A percentile compares a stretch with the other conserved stretches of the same genome.
These are phyloP conservation scores for Colletotrichum salicis DNA, from an alignment of 2,329 filamentous ascomycete species.

Conservation along the genomic window DNA sequence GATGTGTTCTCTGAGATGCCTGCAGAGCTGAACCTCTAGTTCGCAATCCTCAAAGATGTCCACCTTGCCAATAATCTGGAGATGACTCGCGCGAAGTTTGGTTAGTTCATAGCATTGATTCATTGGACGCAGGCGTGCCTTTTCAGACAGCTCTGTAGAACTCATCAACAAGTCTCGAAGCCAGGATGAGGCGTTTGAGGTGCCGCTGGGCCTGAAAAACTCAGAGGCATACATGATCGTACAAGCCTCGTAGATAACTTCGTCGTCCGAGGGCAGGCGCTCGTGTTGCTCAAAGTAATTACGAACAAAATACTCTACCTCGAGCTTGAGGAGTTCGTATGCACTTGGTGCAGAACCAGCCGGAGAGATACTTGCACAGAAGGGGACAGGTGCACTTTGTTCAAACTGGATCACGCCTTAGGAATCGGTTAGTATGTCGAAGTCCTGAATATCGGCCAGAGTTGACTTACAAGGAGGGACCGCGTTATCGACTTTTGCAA, in stretches of 20 bases:
- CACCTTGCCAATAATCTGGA: conserved; percentile 43
- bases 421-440: neutral
- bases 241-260: conserved; percentile 41
- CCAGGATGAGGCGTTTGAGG: conserved; percentile 38
- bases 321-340: conserved; percentile 50
- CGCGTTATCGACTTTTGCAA: conserved; percentile 52
- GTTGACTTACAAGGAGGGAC: conserved; percentile 51
- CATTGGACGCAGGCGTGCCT: conserved; percentile 40
- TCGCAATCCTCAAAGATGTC: conserved; percentile 43
- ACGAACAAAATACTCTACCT: conserved; percentile 44
- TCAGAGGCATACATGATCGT: conserved; percentile 44
- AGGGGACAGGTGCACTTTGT: conserved; percentile 11
- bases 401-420: conserved; percentile 33
- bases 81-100: conserved; percentile 36
- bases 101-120: conserved; percentile 33
- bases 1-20: conserved; percentile 7
- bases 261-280: conserved; percentile 36
- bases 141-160: conserved; percentile 16
- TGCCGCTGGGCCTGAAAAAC: conserved; percentile 16
- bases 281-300: conserved; percentile 39
- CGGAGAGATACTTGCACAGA: conserved; percentile 15
- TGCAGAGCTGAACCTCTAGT: conserved; percentile 38
- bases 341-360: conserved; percentile 40
- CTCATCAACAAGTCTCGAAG: conserved; percentile 41
- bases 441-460: rapidly evolving